Conservation (phyloP, 768 basidiomycete species). For the Psilocybe cyanescens region DNA sequence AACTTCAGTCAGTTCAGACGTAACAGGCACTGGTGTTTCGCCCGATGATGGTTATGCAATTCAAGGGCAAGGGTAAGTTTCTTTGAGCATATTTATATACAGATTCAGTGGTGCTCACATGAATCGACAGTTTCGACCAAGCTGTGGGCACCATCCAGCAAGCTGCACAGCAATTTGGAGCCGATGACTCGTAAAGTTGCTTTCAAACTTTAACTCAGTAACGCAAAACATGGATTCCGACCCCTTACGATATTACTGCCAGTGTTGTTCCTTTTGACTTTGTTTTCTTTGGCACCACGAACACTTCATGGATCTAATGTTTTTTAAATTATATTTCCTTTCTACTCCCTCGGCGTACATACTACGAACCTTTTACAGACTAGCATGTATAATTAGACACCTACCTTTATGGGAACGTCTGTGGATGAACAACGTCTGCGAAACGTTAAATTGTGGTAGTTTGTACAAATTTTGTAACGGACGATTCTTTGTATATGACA, state of each 20-base stretch:
- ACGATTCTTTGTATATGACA: not conserved
- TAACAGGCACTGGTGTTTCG: constrained; percentile 48
- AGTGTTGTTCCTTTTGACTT: not conserved
- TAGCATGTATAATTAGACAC: constrained; percentile 16
- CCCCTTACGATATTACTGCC: not conserved
- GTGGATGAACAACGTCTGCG: constrained; percentile 4
- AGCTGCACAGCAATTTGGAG: constrained; percentile 38
- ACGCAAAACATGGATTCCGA: not conserved
- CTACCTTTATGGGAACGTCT: not conserved
- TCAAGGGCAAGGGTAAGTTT: constrained; percentile 42
- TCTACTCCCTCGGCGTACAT: not conserved
- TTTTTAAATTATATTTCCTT: not conserved
- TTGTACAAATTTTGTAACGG: not conserved
- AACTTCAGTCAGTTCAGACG: constrained; percentile 32
- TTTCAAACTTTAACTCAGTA: too few relatives aligned
- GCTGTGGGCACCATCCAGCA: constrained; percentile 33
- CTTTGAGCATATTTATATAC: not conserved
- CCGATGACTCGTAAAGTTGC: constrained; percentile 16
- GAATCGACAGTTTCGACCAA: constrained; percentile 28
- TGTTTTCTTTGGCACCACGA: constrained; percentile 1
- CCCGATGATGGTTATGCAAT: constrained; percentile 69
- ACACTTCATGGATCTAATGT: constrained; percentile 16
- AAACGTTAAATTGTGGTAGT: not conserved
- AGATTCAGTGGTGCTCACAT: not conserved
- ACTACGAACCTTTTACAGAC: constrained; percentile 10